Base-by-base conservation (phyloP, 2,329 filamentous ascomycete species). In the Aspergillus sergii region DNA sequence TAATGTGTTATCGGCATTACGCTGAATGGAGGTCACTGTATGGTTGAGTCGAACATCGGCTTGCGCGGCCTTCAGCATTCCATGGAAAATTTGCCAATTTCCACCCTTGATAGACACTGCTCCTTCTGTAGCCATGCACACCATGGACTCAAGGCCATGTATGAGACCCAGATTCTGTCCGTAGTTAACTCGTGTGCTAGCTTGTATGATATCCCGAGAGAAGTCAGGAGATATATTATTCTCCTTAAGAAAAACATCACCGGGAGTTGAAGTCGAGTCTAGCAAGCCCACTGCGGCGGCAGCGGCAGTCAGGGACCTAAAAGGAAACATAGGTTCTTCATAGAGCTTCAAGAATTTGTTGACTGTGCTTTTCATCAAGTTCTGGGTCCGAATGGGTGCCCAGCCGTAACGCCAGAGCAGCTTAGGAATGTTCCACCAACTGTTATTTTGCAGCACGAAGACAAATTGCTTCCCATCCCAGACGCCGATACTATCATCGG, bases 21-120 rank as follows among this genome's bases (percentile, higher is more conserved):
- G 63, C 74, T 79, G 75, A 57, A 96, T 86, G 4, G 81, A 81
- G 0, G 83, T 82, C 0, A 97, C 90, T 0, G 86, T 83, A 0
- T 90, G 91, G 70, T 94, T 91, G 28, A 91, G 81, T 45, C 82
- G 80, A 6, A 94, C 68, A 0, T 81, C 77, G 0, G 91, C 88
- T 3, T 84, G 80, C 1, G 92, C 90, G 0, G 82, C 79, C 43
- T 86, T 82, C 1, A 94, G 81, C 91, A 97, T 96, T 51, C 84
- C 81, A n/a, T 89, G 85, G 73, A 99, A 99, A 60, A 99, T 97
- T 71, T 88, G 89, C 93, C 94, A 98, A 76, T 98, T 99, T 1
- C 95, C 95, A 8, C 93, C 93, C 16, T 86, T 78, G 1, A 98
- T 86, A 21, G 90, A 83, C 75, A 93, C 87, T 0, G 94, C 92